A percentile compares a stretch with the other conserved stretches of the same genome.
These are phyloP conservation scores for Populus alba DNA, from an alignment of 345 rosid species.

Conservation along the genomic window DNA sequence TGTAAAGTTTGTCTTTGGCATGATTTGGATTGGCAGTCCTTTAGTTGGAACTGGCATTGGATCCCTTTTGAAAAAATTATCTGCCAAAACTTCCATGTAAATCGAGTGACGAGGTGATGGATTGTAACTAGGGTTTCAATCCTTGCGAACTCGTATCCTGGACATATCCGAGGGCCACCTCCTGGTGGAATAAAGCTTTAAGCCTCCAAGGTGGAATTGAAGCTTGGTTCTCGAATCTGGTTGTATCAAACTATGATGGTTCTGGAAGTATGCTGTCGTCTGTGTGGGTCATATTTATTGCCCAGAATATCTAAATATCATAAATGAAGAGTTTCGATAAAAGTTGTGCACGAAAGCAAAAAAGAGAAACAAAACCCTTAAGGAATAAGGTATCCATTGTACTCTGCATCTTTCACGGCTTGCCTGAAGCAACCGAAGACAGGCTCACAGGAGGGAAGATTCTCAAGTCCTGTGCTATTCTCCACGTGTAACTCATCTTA, in stretches of 20 bases:
- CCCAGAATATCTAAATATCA: conserved; percentile 44
- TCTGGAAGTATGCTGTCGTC: conserved; percentile 44
- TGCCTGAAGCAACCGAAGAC: conserved; percentile 48
- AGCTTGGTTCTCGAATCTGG: conserved; percentile 42
- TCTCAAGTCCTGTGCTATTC: conserved; percentile 54
- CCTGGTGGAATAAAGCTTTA: conserved; percentile 49
- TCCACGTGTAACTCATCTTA: conserved; percentile 64
- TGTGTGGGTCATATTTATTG: conserved; percentile 43
- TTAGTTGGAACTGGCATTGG: conserved; percentile 47
- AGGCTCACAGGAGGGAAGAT: conserved; percentile 42
- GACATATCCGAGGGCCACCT: conserved; percentile 52
- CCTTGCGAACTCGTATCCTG: conserved; percentile 54
- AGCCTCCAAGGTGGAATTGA: conserved; percentile 53
- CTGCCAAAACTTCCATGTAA: conserved; percentile 42
- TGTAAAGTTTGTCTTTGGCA: conserved; percentile 17
- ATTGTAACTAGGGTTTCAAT: conserved; percentile 42
- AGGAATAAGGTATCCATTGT: conserved; percentile 43
- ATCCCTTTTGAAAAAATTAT: conserved; percentile 37
- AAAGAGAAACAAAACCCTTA: conserved; percentile 13
- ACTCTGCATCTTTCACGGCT: conserved; percentile 42
- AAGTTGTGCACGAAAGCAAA: neutral
- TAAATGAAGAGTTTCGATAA: neutral
- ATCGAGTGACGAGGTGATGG: conserved; percentile 49
- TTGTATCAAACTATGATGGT: conserved; percentile 44
- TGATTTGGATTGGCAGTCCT: conserved; percentile 40